Percentiles rank a stretch among this genome's conserved stretches.
Evolutionary conservation across 106 monocot genomes (phyloP).

Genomic region (Dendrobium nobile): DNA sequence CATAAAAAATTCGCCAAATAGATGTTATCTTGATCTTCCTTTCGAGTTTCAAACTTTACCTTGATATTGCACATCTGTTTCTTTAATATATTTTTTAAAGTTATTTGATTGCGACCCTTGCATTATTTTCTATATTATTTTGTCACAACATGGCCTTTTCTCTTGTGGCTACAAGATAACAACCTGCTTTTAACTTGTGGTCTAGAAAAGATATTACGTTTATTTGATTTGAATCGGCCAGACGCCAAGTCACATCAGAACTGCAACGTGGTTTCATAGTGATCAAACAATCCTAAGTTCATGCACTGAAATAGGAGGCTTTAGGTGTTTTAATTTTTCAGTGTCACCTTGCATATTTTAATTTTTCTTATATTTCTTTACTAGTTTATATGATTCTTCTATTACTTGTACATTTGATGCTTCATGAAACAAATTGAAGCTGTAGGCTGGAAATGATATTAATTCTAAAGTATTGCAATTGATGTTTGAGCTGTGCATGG

Average conservation of each 20-base stretch:
- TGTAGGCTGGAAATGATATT: not conserved
- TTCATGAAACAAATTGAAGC: not conserved
- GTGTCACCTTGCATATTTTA: not conserved
- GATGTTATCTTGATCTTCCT: not conserved
- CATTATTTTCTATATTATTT: not conserved
- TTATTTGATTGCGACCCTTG: not conserved
- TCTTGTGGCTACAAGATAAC: slow-evolving; percentile 51
- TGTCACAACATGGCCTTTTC: not conserved
- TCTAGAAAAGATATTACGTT: slow-evolving; percentile 75
- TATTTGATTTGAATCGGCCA: slow-evolving; percentile 76
- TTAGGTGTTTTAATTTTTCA: slow-evolving; percentile 38
- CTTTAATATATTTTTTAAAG: not conserved
- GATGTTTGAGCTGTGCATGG: not conserved
- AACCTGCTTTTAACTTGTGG: slow-evolving; percentile 73
- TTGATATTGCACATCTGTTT: not conserved
- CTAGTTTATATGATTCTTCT: not conserved
- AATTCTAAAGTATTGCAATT: not conserved
- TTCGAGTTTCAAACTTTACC: not conserved
- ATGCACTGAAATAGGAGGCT: slow-evolving; percentile 82
- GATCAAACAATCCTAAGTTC: slow-evolving; percentile 87
- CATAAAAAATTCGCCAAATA: not conserved
- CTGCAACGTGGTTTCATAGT: slow-evolving; percentile 80
- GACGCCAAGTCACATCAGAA: slow-evolving; percentile 82
- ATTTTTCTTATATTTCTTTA: not conserved
- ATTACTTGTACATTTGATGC: not conserved